Percentiles rank a stretch among this genome's conserved stretches.
phyloP scores from a whole-genome alignment of 2,329 filamentous ascomycete species.

The Venturia carpophila region DNA sequence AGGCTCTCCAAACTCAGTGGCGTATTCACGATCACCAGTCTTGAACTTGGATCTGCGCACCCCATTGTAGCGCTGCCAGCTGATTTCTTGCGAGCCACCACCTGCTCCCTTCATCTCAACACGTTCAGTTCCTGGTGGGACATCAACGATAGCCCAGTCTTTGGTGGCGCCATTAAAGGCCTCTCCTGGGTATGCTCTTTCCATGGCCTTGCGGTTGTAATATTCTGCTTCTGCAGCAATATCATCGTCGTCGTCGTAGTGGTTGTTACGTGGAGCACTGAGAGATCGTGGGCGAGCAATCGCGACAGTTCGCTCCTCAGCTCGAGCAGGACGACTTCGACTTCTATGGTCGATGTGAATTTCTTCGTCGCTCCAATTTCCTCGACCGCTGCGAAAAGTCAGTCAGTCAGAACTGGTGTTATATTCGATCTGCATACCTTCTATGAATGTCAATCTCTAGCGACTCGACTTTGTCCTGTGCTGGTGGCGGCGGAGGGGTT shows the following conservation, averaged over 20 bases:
- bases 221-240: slow-evolving; percentile 50
- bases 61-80: slow-evolving; percentile 72
- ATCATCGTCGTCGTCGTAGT: slow-evolving; percentile 37
- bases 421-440: slow-evolving; percentile 32
- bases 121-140: slow-evolving; percentile 73
- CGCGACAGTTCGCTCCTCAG: slow-evolving; percentile 25
- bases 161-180: slow-evolving; percentile 65
- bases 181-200: slow-evolving; percentile 63
- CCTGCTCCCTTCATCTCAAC: slow-evolving; percentile 76
- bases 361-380: slow-evolving; percentile 54
- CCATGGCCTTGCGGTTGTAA: slow-evolving; percentile 60
- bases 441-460: slow-evolving; percentile 51
- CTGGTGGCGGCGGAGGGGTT: slow-evolving; percentile 41
- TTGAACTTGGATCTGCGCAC: slow-evolving; percentile 67
- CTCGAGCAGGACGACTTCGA: slow-evolving; percentile 19
- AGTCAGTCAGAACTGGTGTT: neutral
- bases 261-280: slow-evolving; percentile 42
- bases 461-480: slow-evolving; percentile 43
- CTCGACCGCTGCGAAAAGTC: slow-evolving; percentile 34
- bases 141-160: slow-evolving; percentile 75
- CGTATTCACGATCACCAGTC: slow-evolving; percentile 52
- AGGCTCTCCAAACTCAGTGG: slow-evolving; percentile 37
- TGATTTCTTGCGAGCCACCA: slow-evolving; percentile 66
- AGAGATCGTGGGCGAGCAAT: slow-evolving; percentile 33
- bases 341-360: slow-evolving; percentile 48